Evolutionary conservation across 257 asterid genomes (phyloP), one percentile per base, ranked within the genome.

Genomic region (Prunella vulgaris): DNA sequence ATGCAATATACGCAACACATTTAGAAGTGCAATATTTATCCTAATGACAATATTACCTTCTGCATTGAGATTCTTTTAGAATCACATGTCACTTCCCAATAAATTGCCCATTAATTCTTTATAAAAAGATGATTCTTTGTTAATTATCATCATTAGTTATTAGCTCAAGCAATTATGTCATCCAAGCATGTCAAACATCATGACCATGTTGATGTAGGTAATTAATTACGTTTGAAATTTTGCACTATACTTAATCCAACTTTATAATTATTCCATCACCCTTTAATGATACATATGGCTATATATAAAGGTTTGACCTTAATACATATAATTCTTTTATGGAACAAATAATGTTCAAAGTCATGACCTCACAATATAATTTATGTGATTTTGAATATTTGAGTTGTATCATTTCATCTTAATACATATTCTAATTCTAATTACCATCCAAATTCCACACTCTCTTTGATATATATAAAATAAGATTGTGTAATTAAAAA

Each of bases 171-270:
- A 70, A 66, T 72, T 72, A 60, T 77, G 63, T 68, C 53, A 62
- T 27, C 18, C 49, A 77, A 61, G 72, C 81, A 77, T 72, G 81
- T 53, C 69, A 71, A 72, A 60, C 77, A 77, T 77, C 73, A 64
- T 71, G 28, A 66, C 52, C 65, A 25, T 37, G 52, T 32, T 18
- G 21, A 44, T 76, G n/a, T 25, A 25, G 3, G 1, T 25, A 58
- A 70, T 59, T 17, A 5, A 53, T 65, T 59, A 24, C 28, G 59
- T 70, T 33, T 56, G 21, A 46, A 51, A 49, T n/a, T 8, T 9
- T 5, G 33, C 0, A 35, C 42, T 44, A 30, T 17, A 69, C 10
- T 22, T 33, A 15, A 33, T 49, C 40, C 63, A 48, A 60, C 12
- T 61, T 27, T 49, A 35, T 53, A 24, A 13, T 59, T 51, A 10